Evolutionary conservation across 164 flowering plant genomes (phyloP).

Genomic region (Chimonanthus salicifolius): DNA sequence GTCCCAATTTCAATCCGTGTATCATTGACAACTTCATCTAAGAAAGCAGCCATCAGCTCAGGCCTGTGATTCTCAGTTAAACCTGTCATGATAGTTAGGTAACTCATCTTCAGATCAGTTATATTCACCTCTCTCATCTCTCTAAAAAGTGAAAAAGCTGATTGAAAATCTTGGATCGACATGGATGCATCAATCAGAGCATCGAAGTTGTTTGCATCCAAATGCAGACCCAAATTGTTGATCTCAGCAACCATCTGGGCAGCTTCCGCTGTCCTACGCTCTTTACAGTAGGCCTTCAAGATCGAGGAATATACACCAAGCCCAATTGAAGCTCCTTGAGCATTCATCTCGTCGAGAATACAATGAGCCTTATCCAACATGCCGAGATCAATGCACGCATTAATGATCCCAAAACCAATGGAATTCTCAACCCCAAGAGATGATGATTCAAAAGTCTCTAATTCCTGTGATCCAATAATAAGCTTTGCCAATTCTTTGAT

Average conservation of each 20-base stretch:
- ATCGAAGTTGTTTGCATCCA: slow-evolving; percentile 62
- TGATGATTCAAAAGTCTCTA: slow-evolving; percentile 34
- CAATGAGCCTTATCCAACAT: slow-evolving; percentile 73
- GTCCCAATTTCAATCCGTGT: slow-evolving; percentile 80
- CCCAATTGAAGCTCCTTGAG: slow-evolving; percentile 58
- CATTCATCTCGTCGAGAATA: slow-evolving; percentile 82
- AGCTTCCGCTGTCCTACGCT: slow-evolving; percentile 81
- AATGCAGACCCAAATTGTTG: slow-evolving; percentile 51
- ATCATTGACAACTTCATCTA: slow-evolving; percentile 88
- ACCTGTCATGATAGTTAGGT: slow-evolving; percentile 92
- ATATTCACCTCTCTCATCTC: slow-evolving; percentile 83
- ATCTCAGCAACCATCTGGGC: slow-evolving; percentile 78
- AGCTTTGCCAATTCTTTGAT: slow-evolving; percentile 52
- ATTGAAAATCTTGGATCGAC: slow-evolving; percentile 89
- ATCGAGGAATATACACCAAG: slow-evolving; percentile 86
- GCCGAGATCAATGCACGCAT: slow-evolving; percentile 72
- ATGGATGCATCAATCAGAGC: slow-evolving; percentile 81
- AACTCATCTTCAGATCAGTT: slow-evolving; percentile 69
- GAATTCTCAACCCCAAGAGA: slow-evolving; percentile 36
- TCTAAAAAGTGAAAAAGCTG: slow-evolving; percentile 82
- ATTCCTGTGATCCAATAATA: slow-evolving; percentile 65
- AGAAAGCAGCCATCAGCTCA: slow-evolving; percentile 90
- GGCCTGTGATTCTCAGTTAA: slow-evolving; percentile 87
- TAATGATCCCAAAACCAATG: slow-evolving; percentile 70
- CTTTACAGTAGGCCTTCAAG: slow-evolving; percentile 79